phyloP scores from a whole-genome alignment of 1,284 basidiomycete genomes.

The Ceratobasidium sp. region DNA sequence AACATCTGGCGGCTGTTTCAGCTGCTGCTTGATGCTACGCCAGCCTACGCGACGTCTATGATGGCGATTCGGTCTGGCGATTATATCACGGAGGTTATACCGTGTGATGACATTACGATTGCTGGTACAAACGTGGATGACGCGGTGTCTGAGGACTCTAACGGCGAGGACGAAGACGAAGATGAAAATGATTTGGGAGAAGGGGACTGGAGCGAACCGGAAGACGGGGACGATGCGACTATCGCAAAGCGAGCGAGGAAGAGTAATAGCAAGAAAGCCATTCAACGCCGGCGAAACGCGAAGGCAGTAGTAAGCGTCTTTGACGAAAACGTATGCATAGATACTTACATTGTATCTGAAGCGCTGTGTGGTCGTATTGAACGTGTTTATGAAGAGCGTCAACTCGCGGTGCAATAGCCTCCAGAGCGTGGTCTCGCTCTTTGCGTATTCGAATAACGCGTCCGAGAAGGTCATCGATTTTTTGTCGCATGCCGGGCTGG shows the following conservation, averaged over 20 bases:
- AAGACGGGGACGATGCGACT: too few species aligned
- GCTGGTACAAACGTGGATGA: too few species aligned
- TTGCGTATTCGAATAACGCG: slow-evolving; percentile 21
- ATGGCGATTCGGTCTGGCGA: not conserved
- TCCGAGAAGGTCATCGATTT: slow-evolving; percentile 18
- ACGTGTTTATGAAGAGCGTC: slow-evolving; percentile 13
- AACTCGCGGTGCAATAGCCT: slow-evolving; percentile 27
- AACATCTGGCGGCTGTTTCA: slow-evolving; percentile 10
- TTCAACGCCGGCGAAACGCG: not conserved
- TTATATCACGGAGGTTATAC: slow-evolving; percentile 1
- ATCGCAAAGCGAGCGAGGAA: too few species aligned
- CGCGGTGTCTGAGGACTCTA: too few species aligned
- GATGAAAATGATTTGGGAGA: too few species aligned
- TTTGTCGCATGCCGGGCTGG: slow-evolving; percentile 22
- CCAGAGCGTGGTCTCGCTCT: not conserved
- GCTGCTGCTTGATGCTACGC: not conserved
- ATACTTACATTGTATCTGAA: not conserved
- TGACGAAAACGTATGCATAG: not conserved
- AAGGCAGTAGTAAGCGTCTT: not conserved
- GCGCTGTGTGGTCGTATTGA: slow-evolving; percentile 8
- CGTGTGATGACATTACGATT: too few species aligned
- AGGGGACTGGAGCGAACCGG: too few species aligned
- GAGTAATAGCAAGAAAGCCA: not conserved
- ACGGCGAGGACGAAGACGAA: too few species aligned
- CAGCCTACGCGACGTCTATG: slow-evolving; percentile 13